Percentiles rank a stretch among this genome's conserved stretches.
These are phyloP conservation scores for Anacardium occidentale DNA, from an alignment of 345 rosid genomes.

Conservation along the genomic window DNA sequence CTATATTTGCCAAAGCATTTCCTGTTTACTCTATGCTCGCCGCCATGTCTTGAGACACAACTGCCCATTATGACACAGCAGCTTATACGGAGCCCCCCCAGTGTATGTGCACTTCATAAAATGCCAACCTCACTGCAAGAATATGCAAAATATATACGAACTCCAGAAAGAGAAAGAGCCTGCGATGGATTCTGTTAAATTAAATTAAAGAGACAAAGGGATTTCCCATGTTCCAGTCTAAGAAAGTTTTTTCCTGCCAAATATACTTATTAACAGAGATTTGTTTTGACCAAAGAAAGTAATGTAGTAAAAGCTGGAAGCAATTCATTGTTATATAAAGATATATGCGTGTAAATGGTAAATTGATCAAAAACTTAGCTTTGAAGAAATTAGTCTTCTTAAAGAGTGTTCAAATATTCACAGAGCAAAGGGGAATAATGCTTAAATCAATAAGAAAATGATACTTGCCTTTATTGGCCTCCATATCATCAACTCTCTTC, in stretches of 20 bases:
- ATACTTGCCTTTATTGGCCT: too few relatives aligned
- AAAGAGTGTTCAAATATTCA: too few relatives aligned
- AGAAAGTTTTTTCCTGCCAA: not conserved
- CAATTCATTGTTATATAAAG: too few relatives aligned
- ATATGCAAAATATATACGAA: not conserved
- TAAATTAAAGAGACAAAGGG: not conserved
- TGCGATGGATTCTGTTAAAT: not conserved
- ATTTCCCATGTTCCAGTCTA: not conserved
- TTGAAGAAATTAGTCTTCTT: too few relatives aligned
- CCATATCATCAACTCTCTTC: not conserved
- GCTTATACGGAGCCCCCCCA: constrained; percentile 16
- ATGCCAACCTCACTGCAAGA: not conserved
- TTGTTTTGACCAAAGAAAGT: too few relatives aligned
- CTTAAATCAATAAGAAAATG: too few relatives aligned
- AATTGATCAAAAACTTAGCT: too few relatives aligned
- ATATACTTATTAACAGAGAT: too few relatives aligned
- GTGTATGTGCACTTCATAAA: not conserved
- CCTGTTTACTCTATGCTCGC: constrained; percentile 22
- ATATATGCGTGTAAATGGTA: too few relatives aligned
- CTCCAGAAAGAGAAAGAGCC: not conserved
- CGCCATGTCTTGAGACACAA: constrained; percentile 54
- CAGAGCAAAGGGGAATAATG: too few relatives aligned
- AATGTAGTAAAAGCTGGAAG: too few relatives aligned
- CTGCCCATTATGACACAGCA: constrained; percentile 57
- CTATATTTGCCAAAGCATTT: constrained; percentile 27